Conservation (phyloP, 257 asterid genomes). For the Lycium ferocissimum region DNA sequence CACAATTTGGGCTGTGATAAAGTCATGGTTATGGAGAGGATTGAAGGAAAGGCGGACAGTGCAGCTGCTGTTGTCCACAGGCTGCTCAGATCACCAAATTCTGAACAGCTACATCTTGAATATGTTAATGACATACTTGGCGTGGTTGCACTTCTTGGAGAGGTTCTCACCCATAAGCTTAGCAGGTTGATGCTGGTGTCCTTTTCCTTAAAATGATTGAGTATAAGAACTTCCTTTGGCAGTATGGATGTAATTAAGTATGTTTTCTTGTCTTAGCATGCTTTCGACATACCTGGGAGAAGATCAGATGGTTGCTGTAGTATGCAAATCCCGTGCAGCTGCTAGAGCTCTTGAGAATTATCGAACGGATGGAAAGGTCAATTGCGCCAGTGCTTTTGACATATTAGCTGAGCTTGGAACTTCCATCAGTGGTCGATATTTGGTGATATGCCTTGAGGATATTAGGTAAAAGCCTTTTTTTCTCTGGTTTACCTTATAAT, state of each 20-base stretch:
- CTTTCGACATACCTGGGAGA: slow-evolving; percentile 66
- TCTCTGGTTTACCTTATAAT: background rate
- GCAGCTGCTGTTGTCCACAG: slow-evolving; percentile 61
- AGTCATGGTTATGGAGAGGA: slow-evolving; percentile 37
- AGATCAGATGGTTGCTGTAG: slow-evolving; percentile 70
- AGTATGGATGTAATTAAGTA: background rate
- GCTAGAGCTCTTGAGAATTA: slow-evolving; percentile 46
- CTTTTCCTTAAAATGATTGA: background rate
- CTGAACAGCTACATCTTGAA: slow-evolving; percentile 26
- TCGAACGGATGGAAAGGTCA: slow-evolving; percentile 31
- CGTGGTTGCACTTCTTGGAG: slow-evolving; percentile 70
- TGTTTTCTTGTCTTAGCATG: slow-evolving; percentile 45
- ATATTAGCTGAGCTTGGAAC: slow-evolving; percentile 38
- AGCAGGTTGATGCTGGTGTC: slow-evolving; percentile 57
- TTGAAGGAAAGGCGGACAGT: slow-evolving; percentile 42
- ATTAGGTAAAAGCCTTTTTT: slow-evolving; percentile 49
- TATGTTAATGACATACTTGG: slow-evolving; percentile 50
- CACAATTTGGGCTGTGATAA: slow-evolving; percentile 26
- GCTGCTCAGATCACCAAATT: slow-evolving; percentile 32
- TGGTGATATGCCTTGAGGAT: slow-evolving; percentile 57
- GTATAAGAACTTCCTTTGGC: background rate
- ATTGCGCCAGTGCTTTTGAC: slow-evolving; percentile 32
- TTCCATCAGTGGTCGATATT: slow-evolving; percentile 42
- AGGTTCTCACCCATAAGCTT: slow-evolving; percentile 49
- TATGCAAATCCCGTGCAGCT: slow-evolving; percentile 53